A percentile compares a stretch with the other conserved stretches of the same genome.
These are phyloP conservation scores for Hippophae gyantsensis DNA, from an alignment of 306 rosid genomes.

Conservation along the genomic window DNA sequence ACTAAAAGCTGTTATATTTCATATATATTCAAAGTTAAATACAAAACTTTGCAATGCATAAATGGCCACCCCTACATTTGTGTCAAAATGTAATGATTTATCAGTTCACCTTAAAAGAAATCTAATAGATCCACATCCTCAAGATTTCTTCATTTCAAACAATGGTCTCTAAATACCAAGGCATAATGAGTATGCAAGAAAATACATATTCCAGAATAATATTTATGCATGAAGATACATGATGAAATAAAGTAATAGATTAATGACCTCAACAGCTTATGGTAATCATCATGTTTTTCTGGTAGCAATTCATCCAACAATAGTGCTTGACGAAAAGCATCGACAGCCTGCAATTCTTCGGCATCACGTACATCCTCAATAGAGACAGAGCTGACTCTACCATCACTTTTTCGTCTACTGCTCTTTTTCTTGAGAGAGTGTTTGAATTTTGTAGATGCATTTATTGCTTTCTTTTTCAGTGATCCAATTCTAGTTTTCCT, in stretches of 20 bases:
- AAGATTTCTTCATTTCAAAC: background rate
- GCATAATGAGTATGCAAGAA: background rate
- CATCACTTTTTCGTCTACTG: slow-evolving; percentile 69
- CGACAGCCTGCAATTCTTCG: slow-evolving; percentile 80
- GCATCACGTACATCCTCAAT: slow-evolving; percentile 89
- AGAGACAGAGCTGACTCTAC: slow-evolving; percentile 89
- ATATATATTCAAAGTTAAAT: no score
- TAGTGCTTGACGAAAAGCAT: slow-evolving; percentile 61
- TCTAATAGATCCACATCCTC: no score
- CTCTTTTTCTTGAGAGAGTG: slow-evolving; percentile 91
- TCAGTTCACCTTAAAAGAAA: no score
- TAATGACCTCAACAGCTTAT: slow-evolving; percentile 73
- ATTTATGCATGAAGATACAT: background rate
- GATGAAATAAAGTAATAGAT: slow-evolving; percentile 4
- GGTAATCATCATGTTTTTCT: slow-evolving; percentile 73
- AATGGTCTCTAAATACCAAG: background rate
- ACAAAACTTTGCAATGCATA: no score
- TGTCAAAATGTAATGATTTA: no score
- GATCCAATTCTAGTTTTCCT: slow-evolving; percentile 84
- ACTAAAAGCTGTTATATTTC: no score
- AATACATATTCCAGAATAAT: background rate
- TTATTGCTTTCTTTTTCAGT: slow-evolving; percentile 82
- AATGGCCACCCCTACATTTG: no score
- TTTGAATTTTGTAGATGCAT: slow-evolving; percentile 83
- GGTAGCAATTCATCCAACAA: slow-evolving; percentile 79